These are phyloP conservation scores for Brasilioporus rufonigricans DNA, from an alignment of 768 basidiomycete genomes.

Conservation along the genomic window DNA sequence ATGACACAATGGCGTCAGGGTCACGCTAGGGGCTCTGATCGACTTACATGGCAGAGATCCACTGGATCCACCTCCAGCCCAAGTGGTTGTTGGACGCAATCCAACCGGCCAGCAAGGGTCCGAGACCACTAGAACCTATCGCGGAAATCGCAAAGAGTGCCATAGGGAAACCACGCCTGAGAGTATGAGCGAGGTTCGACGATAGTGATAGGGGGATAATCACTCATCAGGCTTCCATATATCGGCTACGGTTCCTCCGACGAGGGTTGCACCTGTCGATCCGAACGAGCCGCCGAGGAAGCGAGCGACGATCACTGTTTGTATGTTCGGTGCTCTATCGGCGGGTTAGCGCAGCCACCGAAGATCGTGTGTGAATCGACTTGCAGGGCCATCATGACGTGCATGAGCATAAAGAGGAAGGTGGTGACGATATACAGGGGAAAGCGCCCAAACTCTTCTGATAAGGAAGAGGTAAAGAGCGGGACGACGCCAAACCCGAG, in stretches of 20 bases:
- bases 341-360: conserved; percentile 1
- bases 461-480: conserved; percentile 64
- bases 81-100: conserved; percentile 56
- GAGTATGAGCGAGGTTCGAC: conserved; percentile 8
- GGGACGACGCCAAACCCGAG: conserved; percentile 64
- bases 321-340: conserved; percentile 43
- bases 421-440: conserved; percentile 55
- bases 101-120: conserved; percentile 64
- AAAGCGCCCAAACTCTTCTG: conserved; percentile 69
- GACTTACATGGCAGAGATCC: conserved; percentile 66
- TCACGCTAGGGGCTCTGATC: neutral
- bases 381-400: conserved; percentile 38
- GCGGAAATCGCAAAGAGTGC: conserved; percentile 63
- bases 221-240: conserved; percentile 65
- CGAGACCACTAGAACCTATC: conserved; percentile 60
- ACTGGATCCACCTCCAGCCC: conserved; percentile 83
- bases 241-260: conserved; percentile 72
- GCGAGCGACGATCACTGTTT: conserved; percentile 64
- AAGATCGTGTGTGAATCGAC: conserved; percentile 1
- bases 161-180: conserved; percentile 77
- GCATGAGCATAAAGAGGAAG: conserved; percentile 50
- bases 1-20: neutral
- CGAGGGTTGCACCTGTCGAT: conserved; percentile 70
- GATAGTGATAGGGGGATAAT: conserved; percentile 16
- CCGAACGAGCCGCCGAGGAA: conserved; percentile 65